A percentile compares a stretch with the other conserved stretches of the same genome.
phyloP scores from a whole-genome alignment of 2,329 filamentous ascomycete genomes.

The Fusarium proliferatum region DNA sequence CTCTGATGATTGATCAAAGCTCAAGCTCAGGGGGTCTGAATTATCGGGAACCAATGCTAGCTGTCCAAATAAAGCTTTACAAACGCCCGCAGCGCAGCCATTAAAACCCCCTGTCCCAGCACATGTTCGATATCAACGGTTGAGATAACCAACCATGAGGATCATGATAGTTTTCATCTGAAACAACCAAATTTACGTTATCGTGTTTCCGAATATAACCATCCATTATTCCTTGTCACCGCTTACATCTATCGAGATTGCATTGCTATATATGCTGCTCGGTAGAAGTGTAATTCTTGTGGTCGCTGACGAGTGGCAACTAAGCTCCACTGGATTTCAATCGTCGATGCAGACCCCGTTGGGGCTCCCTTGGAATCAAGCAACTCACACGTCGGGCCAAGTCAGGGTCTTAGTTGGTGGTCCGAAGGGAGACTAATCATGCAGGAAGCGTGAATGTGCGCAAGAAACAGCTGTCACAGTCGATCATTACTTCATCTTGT shows the following conservation, averaged over 20 bases:
- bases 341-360: slow-evolving; percentile 12
- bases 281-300: background rate
- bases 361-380: slow-evolving; percentile 11
- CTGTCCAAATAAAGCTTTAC: slow-evolving; percentile 26
- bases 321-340: slow-evolving; percentile 9
- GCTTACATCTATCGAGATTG: background rate
- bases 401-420: background rate
- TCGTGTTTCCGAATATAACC: background rate
- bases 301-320: background rate
- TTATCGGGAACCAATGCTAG: slow-evolving; percentile 30
- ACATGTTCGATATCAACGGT: slow-evolving; percentile 13
- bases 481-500: slow-evolving; percentile 13
- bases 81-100: slow-evolving; percentile 38
- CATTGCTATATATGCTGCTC: background rate
- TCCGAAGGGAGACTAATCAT: background rate
- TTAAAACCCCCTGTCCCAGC: slow-evolving; percentile 9
- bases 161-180: slow-evolving; percentile 2
- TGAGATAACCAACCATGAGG: slow-evolving; percentile 2
- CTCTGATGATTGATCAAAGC: slow-evolving; percentile 2
- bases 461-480: background rate
- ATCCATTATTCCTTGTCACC: slow-evolving; percentile 1
- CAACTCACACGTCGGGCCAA: background rate
- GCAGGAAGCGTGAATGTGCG: slow-evolving; percentile 7
- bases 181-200: slow-evolving; percentile 28
- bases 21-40: slow-evolving; percentile 22